Evolutionary conservation across 805 yeast species (phyloP).

Genomic region (Saccharomyces mikatae): DNA sequence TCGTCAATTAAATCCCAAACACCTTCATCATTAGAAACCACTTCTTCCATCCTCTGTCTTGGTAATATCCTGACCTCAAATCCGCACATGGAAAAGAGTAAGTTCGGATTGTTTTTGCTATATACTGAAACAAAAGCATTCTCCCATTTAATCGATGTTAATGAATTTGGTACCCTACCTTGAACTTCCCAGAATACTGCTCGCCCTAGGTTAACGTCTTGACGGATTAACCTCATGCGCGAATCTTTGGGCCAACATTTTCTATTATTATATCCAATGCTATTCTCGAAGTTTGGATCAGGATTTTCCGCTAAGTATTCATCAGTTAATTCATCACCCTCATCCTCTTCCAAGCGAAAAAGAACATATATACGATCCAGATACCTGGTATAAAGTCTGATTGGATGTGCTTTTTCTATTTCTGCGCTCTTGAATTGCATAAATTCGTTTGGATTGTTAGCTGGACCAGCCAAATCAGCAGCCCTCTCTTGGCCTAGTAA

Average conservation of each 20-base stretch:
- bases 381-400: slow-evolving; percentile 73
- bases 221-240: slow-evolving; percentile 83
- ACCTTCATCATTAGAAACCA: slow-evolving; percentile 60
- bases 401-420: slow-evolving; percentile 63
- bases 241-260: slow-evolving; percentile 93
- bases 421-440: slow-evolving; percentile 55
- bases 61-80: slow-evolving; percentile 89
- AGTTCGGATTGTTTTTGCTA: slow-evolving; percentile 81
- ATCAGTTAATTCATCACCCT: slow-evolving; percentile 65
- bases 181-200: slow-evolving; percentile 89
- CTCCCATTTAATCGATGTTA: slow-evolving; percentile 71
- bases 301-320: slow-evolving; percentile 79
- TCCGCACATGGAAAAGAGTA: slow-evolving; percentile 87
- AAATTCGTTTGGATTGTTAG: slow-evolving; percentile 65
- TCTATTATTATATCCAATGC: slow-evolving; percentile 77
- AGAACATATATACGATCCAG: slow-evolving; percentile 74
- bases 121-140: slow-evolving; percentile 80
- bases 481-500: slow-evolving; percentile 85
- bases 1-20: slow-evolving; percentile 82
- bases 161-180: slow-evolving; percentile 67
- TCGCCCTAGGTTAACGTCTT: slow-evolving; percentile 85
- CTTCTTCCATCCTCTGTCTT: slow-evolving; percentile 49
- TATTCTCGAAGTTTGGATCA: slow-evolving; percentile 84
- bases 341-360: slow-evolving; percentile 65
- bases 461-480: slow-evolving; percentile 73